Evolutionary conservation across 2,329 filamentous ascomycete species (phyloP), one percentile per base, ranked within the genome.

Genomic region (Ophiocordyceps sinensis): DNA sequence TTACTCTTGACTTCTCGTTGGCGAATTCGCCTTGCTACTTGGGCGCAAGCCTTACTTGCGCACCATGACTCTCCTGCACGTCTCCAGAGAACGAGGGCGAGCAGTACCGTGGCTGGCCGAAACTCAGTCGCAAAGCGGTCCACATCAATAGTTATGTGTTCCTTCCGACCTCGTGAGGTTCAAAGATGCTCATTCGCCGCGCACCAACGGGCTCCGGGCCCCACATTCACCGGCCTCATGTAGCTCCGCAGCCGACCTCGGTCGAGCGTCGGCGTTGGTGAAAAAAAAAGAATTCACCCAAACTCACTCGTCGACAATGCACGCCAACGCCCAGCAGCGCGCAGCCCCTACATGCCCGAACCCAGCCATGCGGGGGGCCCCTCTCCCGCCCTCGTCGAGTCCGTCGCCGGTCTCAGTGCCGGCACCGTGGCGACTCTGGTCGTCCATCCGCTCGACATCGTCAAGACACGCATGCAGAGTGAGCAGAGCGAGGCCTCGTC

Each of bases 401-500:
- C 82, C 55, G 70, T 88, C 59, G 86, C 91, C 46, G 91, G 91
- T 52, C 82, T 98, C 61, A 83, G 82, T 48, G 91, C 91, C 44
- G 91, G 91, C 46, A 73, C 86, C 43, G 73, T 87, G 51, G 83
- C 88, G 41, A 96, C 91, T 21, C 71, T 96, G 38, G 80, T 79
- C 43, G 82, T 91, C 40, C 89, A 96, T 58, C 91, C 91, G 28
- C 77, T 98, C 45, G 91, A 98, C 64, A 79, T 98, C 48, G 79
- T 96, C 58, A 98, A 98, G 71, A 96, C 89, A 45, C 82, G 91
- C 48, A 78, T 98, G 57, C 91, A 98, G 66, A 79, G 85, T 87
- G 66, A 44, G 66, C 56, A 11, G 38, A 75, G 73, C 79, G 50
- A 15, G 2, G n/a, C 29, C n/a, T 6, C 21, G 36, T 26, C 23